Evolutionary conservation across 352 stramenopile species (phyloP).

Genomic region (Pythium dissotocum): DNA sequence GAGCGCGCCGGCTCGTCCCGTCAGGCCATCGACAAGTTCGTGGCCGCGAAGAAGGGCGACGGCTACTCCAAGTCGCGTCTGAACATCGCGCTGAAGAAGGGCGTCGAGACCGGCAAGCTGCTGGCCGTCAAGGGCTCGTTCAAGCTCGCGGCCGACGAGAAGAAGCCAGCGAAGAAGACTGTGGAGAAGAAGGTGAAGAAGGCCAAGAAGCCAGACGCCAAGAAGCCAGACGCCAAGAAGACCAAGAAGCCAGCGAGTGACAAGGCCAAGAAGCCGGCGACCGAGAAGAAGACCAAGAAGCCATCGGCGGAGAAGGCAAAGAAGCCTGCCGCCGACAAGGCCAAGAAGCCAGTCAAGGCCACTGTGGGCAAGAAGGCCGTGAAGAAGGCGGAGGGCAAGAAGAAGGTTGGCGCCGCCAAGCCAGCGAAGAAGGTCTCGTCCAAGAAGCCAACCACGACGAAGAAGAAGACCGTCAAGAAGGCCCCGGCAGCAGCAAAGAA

Average conservation of each 20-base stretch:
- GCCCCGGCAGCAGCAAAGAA: conserved; percentile 33
- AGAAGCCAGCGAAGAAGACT: conserved; percentile 47
- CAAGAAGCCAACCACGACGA: conserved; percentile 62
- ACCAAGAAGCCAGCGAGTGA: conserved; percentile 37
- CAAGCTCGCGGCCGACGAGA: conserved; percentile 90
- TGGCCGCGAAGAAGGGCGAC: conserved; percentile 83
- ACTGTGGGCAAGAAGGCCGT: conserved; percentile 39
- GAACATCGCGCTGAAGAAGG: conserved; percentile 91
- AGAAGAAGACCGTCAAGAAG: conserved; percentile 66
- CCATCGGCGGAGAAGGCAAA: conserved; percentile 30
- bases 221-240: conserved; percentile 17
- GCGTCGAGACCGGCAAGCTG: conserved; percentile 87
- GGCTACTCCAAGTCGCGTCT: conserved; percentile 80
- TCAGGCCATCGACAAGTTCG: conserved; percentile 94
- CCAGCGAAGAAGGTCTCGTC: conserved; percentile 39
- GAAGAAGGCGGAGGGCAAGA: conserved; percentile 37
- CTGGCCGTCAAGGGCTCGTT: conserved; percentile 93
- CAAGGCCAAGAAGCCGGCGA: conserved; percentile 26
- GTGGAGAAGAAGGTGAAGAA: conserved; percentile 30
- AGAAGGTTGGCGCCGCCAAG: conserved; percentile 34
- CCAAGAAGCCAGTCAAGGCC: conserved; percentile 27
- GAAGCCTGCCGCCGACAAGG: conserved; percentile 31
- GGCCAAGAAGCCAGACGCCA: conserved; percentile 24
- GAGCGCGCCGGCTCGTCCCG: conserved; percentile 90
- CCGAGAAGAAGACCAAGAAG: conserved; percentile 32